Conservation (phyloP, 2,329 filamentous ascomycete genomes). For the Pyricularia grisea region DNA sequence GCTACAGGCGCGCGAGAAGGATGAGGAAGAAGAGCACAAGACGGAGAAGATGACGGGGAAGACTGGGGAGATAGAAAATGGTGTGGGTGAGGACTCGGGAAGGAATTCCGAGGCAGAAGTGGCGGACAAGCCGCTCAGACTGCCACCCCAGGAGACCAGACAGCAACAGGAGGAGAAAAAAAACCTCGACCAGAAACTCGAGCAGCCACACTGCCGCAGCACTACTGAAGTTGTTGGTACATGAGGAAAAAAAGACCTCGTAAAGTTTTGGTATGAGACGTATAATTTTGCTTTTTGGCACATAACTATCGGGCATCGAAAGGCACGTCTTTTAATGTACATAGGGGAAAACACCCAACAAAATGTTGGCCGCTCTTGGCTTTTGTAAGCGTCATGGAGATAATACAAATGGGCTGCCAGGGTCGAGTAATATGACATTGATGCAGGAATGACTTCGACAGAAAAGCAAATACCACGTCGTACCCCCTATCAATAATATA, state of each 20-base stretch:
- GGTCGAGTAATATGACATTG: background rate
- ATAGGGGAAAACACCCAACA: background rate
- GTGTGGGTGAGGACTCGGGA: background rate
- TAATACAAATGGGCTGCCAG: background rate
- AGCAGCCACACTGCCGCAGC: background rate
- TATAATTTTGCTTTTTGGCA: background rate
- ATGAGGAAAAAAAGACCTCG: background rate
- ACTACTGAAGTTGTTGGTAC: background rate
- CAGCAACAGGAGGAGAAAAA: background rate
- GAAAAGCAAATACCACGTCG: background rate
- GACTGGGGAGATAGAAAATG: background rate
- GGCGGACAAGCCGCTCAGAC: background rate
- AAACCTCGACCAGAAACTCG: background rate
- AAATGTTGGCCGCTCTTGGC: background rate
- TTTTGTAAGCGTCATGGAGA: background rate
- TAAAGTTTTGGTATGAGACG: background rate
- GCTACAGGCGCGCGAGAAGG: slow-evolving; percentile 7
- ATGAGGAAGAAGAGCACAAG: slow-evolving; percentile 7
- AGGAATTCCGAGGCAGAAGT: background rate
- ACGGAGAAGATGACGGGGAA: background rate
- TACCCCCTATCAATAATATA: background rate
- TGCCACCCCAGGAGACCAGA: background rate
- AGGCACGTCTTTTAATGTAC: background rate
- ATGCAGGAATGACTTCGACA: background rate
- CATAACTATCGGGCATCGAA: background rate